Evolutionary conservation across 2,329 filamentous ascomycete genomes (phyloP).

Genomic region (Penicillium sp.): DNA sequence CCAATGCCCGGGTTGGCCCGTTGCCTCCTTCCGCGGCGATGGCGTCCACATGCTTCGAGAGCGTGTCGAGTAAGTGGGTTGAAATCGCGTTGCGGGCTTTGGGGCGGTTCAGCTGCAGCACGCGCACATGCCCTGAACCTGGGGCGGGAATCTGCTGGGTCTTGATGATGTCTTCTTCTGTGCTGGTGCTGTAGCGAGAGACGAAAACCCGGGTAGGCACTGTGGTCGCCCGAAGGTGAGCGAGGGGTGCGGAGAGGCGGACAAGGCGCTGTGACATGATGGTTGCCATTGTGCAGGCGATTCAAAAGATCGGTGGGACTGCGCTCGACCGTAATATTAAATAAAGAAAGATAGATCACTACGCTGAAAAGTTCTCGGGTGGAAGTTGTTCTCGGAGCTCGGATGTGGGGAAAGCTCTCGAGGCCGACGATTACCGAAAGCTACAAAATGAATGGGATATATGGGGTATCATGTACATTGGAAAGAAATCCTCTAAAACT

Average conservation of each 20-base stretch:
- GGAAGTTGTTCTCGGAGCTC: slow-evolving; percentile 1
- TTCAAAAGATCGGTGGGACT: slow-evolving; percentile 3
- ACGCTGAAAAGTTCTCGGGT: not conserved
- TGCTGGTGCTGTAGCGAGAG: slow-evolving; percentile 33
- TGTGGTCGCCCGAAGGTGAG: slow-evolving; percentile 14
- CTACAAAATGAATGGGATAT: not conserved
- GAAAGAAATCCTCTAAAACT: slow-evolving; percentile 12
- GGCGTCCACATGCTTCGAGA: slow-evolving; percentile 69
- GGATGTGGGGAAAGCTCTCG: slow-evolving; percentile 23
- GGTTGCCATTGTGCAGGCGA: slow-evolving; percentile 13
- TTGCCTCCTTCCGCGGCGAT: slow-evolving; percentile 60
- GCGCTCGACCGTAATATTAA: not conserved
- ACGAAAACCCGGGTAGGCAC: slow-evolving; percentile 28
- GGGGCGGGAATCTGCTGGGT: slow-evolving; percentile 74
- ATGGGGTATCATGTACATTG: slow-evolving; percentile 18
- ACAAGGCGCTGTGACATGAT: slow-evolving; percentile 33
- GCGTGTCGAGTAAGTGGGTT: slow-evolving; percentile 65
- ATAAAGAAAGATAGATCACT: not conserved
- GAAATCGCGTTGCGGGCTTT: slow-evolving; percentile 89
- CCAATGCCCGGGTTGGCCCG: slow-evolving; percentile 70
- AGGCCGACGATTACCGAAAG: slow-evolving; percentile 20
- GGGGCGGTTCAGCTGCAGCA: slow-evolving; percentile 84
- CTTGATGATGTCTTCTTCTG: slow-evolving; percentile 52
- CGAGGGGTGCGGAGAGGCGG: slow-evolving; percentile 22
- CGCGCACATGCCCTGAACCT: slow-evolving; percentile 76